phyloP scores from a whole-genome alignment of 331 rosid genomes.

The Cydonia oblonga region DNA sequence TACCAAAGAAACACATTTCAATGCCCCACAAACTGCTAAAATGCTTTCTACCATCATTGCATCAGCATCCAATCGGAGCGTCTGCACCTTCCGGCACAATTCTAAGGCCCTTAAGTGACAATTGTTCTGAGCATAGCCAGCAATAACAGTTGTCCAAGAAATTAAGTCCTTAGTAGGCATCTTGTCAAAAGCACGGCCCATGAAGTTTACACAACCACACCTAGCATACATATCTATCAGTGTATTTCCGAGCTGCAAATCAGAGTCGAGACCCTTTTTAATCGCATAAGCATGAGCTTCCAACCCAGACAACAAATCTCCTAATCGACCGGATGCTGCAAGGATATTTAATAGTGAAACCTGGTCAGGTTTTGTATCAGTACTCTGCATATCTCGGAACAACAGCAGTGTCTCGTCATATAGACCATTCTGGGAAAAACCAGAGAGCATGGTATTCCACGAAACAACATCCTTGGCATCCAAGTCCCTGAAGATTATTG shows the following conservation, averaged over 20 bases:
- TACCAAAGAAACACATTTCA: constrained; percentile 29
- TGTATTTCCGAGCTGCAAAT: constrained; percentile 55
- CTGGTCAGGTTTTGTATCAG: constrained; percentile 43
- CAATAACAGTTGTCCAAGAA: constrained; percentile 69
- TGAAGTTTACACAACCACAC: constrained; percentile 41
- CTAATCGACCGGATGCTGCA: constrained; percentile 48
- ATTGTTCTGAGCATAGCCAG: constrained; percentile 63
- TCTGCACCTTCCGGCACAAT: constrained; percentile 34
- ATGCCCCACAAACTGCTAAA: constrained; percentile 40
- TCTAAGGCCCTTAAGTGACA: constrained; percentile 34
- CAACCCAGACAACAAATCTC: constrained; percentile 42
- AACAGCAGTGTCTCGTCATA: constrained; percentile 35
- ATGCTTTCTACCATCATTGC: constrained; percentile 68
- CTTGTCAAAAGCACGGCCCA: constrained; percentile 40
- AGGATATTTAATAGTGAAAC: constrained; percentile 49
- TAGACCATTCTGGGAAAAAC: constrained; percentile 52
- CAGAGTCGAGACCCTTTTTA: constrained; percentile 45
- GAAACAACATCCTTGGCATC: constrained; percentile 49
- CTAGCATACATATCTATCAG: constrained; percentile 63
- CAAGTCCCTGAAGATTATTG: constrained; percentile 32
- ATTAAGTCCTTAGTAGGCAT: constrained; percentile 43
- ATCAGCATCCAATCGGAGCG: constrained; percentile 34
- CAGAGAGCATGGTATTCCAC: constrained; percentile 65
- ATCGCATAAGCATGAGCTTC: constrained; percentile 64
- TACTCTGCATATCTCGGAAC: constrained; percentile 35